Evolutionary conservation across 352 stramenopile species (phyloP), one percentile per base, ranked within the genome.

Genomic region (Blastocystis sp.): DNA sequence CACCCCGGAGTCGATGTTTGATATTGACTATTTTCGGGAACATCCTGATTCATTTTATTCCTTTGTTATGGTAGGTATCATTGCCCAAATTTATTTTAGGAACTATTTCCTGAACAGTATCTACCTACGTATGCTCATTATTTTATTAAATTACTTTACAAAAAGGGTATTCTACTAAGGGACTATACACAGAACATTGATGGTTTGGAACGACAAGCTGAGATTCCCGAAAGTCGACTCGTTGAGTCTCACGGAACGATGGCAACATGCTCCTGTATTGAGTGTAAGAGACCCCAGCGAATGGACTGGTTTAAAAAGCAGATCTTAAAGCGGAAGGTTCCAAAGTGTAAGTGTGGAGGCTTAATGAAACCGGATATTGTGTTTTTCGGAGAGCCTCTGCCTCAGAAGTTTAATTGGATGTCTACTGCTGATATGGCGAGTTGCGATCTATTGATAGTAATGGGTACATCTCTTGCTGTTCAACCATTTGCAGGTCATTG

Each of bases 131-230:
- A 93, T 6, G 98, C 96, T 13, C 97, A 99, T 92, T 92, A 92
- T n/a, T 98, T 98, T 84, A 92, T 99, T 11, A 95, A 93, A 30
- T 79, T 95, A 56, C 90, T 98, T 57, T 91, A 98, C 90, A 92
- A 96, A 87, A 94, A 96, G 88, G 92, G 94, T 30, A 96, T 97
- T 79, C 90, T 99, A 44, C 90, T 98, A 81, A 92, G 95, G 1
- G 91, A 96, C 42, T 98, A 98, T 90, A 98, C 96, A 42, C 96
- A 99, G 90, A 99, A 99, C 91, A 98, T 99, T 90, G 97, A 99
- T 90, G 96, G 94, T 0, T 90, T 98, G 44, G 97, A 99, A 90
- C 87, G 94, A 59, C 89, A 92, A 11, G 96, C 96, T 0, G 96
- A 95, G 24, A 93, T 98, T 53, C 95, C 91, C n/a, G 42, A 89